Base-by-base conservation (phyloP, 2,329 filamentous ascomycete genomes). In the Monosporascus sp. region DNA sequence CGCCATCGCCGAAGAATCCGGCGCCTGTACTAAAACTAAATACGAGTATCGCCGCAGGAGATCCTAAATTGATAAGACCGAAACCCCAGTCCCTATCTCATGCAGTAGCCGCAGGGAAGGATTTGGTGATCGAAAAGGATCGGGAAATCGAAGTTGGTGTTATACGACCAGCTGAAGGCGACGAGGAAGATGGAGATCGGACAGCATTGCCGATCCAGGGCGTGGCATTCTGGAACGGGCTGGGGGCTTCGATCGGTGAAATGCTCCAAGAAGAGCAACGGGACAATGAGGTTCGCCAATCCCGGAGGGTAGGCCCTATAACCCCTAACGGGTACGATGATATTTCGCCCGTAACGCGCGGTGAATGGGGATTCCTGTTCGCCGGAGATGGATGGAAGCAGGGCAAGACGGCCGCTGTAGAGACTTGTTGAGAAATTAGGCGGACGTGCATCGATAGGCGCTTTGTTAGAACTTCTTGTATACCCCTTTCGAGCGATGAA, bases 351-450 rank as follows among this genome's bases (percentile, higher is more conserved):
- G 77, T 80, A 24, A 86, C 83, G 8, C 74, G 79, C 41, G 80
- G 80, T 5, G 83, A 86, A 67, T 86, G 83, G 83, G 79, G 81
- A 0, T 81, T 82, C 61, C 65, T 86, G 59, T 81, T 84, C 70
- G 71, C 74, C 41, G 77, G 78, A 3, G 72, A 74, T 28, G 71
- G 69, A 26, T 74, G 75, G 57, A 71, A 69, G 45, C 69, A 66
- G 37, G 72, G 69, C 17, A 74, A 72, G 60, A 81, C 70, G 41
- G 81, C 71, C 3, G 73, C 73, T 3, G 77, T 85, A 17, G 78
- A 79, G 67, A 81, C 74, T 43, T 82, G 73, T 60, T 78, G 68
- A 74, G 22, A 15, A 48, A 28, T 47, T 7, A 17, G 41, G n/a
- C 22, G 41, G 41, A 44, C 14, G 2, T 18, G 37, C 17, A 40